Evolutionary conservation across 1,284 basidiomycete species (phyloP), one percentile per base, ranked within the genome.

Genomic region (Taiwanofungus camphoratus): DNA sequence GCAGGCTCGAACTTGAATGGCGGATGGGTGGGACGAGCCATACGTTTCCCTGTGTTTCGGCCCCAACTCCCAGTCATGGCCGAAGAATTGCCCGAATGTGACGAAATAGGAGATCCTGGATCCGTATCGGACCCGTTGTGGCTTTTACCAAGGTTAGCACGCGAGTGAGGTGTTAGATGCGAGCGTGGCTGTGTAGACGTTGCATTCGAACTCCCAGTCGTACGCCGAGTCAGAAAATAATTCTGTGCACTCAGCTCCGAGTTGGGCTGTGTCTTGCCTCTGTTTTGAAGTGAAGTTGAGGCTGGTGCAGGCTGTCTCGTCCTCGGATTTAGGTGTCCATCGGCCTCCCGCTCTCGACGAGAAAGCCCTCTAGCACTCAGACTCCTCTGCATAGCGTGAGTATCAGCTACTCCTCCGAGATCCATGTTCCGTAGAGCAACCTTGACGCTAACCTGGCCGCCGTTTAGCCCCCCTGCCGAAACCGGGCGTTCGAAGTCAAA

Each of bases 401-500:
- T 48, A 9, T 29, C 39, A 13, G 33, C 41, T 1, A 36, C 36
- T 18, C 41, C 46, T n/a, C 44, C 46, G 11, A 51, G 39, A 26
- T 53, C 57, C 48, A 58, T 51, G n/a, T 32, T 45, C 18, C 49
- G 52, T 29, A 57, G 40, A 5, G 55, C 54, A 5, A 52, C 47
- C 42, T 44, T 52, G 36, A 55, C 34, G 52, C 35, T 36, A 45
- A 46, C 23, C 53, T 50, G 1, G 43, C 39, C 8, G 48, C 34
- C 45, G 11, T 39, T 35, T n/a, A n/a, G n/a, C n/a, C n/a, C n/a
- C 18, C 46, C 48, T 21, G 51, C 42, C 2, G 61, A 61, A 13
- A 59, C 46, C 5, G 61, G 61, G 29, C 78, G 67, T 60, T 87
- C 84, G 52, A 87, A 86, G 54, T 87, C 83, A 57, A 86, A 87